A percentile compares a stretch with the other conserved stretches of the same genome.
These are phyloP conservation scores for Lipomyces orientalis DNA, from an alignment of 805 yeast species.

Conservation along the genomic window DNA sequence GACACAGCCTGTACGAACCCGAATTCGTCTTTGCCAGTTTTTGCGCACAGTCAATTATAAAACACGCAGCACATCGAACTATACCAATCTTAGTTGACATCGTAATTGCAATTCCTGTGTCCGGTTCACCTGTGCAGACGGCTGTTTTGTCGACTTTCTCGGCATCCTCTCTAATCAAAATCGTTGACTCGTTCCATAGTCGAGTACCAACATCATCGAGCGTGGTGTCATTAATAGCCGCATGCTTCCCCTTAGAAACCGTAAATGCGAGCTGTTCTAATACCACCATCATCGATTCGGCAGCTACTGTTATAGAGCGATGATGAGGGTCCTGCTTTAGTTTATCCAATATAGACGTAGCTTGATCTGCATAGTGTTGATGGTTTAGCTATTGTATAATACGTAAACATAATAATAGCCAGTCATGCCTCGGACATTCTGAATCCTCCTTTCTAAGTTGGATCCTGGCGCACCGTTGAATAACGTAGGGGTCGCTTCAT, in stretches of 20 bases:
- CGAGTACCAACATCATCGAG: conserved; percentile 18
- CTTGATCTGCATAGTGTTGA: conserved; percentile 7
- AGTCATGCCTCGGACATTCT: conserved; percentile 6
- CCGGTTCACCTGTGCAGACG: conserved; percentile 4
- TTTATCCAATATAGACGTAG: background rate
- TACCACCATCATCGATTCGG: conserved; percentile 14
- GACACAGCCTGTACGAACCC: background rate
- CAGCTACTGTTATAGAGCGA: conserved; percentile 10
- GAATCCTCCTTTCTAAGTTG: background rate
- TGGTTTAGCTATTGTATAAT: background rate
- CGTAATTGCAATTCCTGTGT: background rate
- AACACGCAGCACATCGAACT: conserved; percentile 27
- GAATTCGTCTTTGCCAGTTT: conserved; percentile 6
- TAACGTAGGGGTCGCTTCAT: background rate
- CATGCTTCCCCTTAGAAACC: conserved; percentile 13
- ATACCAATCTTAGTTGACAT: background rate
- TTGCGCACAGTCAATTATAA: conserved; percentile 27
- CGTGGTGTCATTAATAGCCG: background rate
- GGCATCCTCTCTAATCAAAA: conserved; percentile 9
- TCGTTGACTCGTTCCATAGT: conserved; percentile 29
- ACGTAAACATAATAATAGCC: background rate
- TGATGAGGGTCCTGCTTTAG: background rate
- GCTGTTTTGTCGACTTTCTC: conserved; percentile 9
- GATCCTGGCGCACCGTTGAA: background rate
- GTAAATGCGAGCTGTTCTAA: conserved; percentile 25